A percentile compares a stretch with the other conserved stretches of the same genome.
Conservation (phyloP, 23 red algal species). For the Cyanidiococcus yangmingshanensis region DNA sequence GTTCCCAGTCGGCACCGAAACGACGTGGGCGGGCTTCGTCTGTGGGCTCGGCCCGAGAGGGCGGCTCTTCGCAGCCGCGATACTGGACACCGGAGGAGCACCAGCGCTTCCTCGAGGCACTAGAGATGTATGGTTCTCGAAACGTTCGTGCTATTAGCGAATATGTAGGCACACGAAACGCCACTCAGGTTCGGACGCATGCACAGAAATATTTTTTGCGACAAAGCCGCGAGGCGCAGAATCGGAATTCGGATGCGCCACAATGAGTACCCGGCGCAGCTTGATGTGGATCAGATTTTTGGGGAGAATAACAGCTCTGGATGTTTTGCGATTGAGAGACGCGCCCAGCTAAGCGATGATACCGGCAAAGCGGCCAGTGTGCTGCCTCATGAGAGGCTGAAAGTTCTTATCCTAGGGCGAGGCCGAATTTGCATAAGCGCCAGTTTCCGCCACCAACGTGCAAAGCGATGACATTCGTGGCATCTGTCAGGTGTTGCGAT, state of each 20-base stretch:
- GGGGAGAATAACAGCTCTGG: neutral
- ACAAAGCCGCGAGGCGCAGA: neutral
- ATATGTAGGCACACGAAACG: slow-evolving; percentile 56
- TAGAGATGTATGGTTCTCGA: slow-evolving; percentile 39
- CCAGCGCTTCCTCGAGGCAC: slow-evolving; percentile 61
- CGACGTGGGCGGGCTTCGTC: neutral
- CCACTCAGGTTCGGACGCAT: slow-evolving; percentile 83
- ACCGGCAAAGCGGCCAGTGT: neutral
- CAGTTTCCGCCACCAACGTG: too few relatives aligned
- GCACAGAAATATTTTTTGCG: slow-evolving; percentile 59
- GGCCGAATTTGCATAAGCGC: too few relatives aligned
- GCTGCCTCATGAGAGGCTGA: neutral
- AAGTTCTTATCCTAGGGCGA: neutral
- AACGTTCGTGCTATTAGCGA: slow-evolving; percentile 47
- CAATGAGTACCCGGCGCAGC: too few relatives aligned
- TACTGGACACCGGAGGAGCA: slow-evolving; percentile 85
- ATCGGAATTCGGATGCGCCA: neutral
- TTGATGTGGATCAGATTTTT: too few relatives aligned
- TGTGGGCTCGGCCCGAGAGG: neutral
- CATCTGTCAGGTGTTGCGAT: too few relatives aligned
- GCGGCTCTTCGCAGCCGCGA: slow-evolving; percentile 3
- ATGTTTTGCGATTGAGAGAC: neutral
- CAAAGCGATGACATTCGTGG: too few relatives aligned
- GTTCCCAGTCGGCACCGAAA: neutral
- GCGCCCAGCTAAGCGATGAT: neutral